A percentile compares a stretch with the other conserved stretches of the same genome.
Conservation (phyloP, 441 rosid genomes). For the Rhodomyrtus psidioides region DNA sequence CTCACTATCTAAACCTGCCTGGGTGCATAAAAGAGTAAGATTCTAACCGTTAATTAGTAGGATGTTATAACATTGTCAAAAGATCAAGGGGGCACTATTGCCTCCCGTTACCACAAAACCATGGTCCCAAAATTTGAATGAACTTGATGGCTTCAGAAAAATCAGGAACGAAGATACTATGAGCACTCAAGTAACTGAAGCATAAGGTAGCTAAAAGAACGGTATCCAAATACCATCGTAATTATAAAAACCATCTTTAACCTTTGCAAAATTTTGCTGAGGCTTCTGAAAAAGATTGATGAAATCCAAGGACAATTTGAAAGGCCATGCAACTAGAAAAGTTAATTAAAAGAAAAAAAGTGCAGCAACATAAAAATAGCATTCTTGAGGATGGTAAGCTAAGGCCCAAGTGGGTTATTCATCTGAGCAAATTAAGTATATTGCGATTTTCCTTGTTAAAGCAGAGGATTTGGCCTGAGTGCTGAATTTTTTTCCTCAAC, state of each 20-base stretch:
- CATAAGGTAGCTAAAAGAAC: not conserved
- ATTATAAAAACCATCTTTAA: not conserved
- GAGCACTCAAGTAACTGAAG: not conserved
- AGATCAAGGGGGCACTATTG: not conserved
- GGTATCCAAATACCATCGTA: not conserved
- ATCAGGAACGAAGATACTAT: not conserved
- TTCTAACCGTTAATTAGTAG: not conserved
- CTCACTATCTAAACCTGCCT: not conserved
- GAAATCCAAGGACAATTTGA: not conserved
- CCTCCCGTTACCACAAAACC: not conserved
- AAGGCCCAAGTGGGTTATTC: not conserved
- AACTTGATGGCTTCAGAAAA: not conserved
- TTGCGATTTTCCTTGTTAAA: not conserved
- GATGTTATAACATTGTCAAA: not conserved
- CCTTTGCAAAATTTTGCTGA: not conserved
- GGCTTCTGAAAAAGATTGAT: not conserved
- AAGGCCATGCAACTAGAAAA: not conserved
- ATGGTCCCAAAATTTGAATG: not conserved
- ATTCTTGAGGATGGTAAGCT: not conserved
- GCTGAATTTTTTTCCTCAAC: not conserved
- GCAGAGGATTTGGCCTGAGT: not conserved
- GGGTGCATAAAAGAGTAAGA: not conserved
- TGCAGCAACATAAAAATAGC: too few relatives aligned
- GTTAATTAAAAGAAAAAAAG: not conserved
- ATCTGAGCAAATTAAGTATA: not conserved